phyloP scores from a whole-genome alignment of 371 early-diverging fungal species.

The Rhizopus delemar region DNA sequence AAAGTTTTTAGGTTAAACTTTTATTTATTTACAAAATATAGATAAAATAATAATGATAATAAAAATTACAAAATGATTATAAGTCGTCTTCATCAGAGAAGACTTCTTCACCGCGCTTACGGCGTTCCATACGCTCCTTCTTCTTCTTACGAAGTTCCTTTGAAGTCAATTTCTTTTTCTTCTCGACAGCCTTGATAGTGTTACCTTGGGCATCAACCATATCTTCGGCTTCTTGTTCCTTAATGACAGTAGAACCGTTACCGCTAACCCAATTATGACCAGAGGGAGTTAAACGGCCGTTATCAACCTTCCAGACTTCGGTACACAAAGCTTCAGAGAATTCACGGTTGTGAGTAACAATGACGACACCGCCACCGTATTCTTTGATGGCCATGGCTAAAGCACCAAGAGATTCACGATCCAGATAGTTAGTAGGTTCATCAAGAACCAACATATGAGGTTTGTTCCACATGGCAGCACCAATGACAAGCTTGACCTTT shows the following conservation, averaged over 20 bases:
- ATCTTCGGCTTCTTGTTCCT: conserved; percentile 44
- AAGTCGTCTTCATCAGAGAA: conserved; percentile 42
- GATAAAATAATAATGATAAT: too few relatives aligned
- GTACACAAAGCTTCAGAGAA: conserved; percentile 71
- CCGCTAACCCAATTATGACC: conserved; percentile 57
- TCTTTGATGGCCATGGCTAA: conserved; percentile 65
- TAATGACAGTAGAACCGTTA: conserved; percentile 40
- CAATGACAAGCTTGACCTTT: conserved; percentile 88
- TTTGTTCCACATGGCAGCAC: conserved; percentile 81
- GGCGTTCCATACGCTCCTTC: conserved; percentile 55
- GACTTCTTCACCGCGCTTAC: conserved; percentile 58
- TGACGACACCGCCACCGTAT: conserved; percentile 76
- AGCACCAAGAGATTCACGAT: conserved; percentile 76
- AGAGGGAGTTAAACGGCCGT: conserved; percentile 55
- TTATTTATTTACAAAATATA: neutral
- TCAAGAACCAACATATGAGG: conserved; percentile 88
- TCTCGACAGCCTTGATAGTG: conserved; percentile 47
- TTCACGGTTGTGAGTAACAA: conserved; percentile 75
- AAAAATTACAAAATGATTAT: conserved; percentile 15
- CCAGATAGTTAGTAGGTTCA: conserved; percentile 87
- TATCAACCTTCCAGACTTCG: conserved; percentile 76
- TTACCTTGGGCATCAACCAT: conserved; percentile 52
- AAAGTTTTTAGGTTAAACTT: neutral
- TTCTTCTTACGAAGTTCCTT: conserved; percentile 56
- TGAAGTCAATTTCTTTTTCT: conserved; percentile 51